Evolutionary conservation across 2,329 filamentous ascomycete species (phyloP), one percentile per base, ranked within the genome.

Genomic region (Diaporthe sp.): DNA sequence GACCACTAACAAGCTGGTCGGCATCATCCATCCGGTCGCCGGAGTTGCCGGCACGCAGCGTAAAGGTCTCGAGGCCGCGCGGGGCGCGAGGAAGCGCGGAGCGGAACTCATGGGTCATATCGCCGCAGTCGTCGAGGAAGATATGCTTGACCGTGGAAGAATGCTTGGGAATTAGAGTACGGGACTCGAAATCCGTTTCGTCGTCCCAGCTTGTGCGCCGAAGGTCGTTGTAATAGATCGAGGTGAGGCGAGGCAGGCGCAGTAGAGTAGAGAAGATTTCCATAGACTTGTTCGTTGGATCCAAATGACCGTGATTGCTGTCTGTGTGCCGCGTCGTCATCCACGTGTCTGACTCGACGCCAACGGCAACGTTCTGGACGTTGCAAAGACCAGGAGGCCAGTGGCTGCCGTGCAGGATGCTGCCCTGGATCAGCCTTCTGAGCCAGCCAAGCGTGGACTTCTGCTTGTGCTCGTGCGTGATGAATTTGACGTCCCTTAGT

Each of bases 261-360:
- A 55, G n/a, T 28, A 55, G 25, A 12, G 51, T 28, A 25, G 51
- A 55, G 51, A 55, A 55, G 2, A 55, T 55, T 55, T 55, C 51
- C 51, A 55, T 55, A 22, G 51, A 55, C 25, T 55, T 28, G 3
- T 55, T 17, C 51, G 51, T 28, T 28, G 12, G n/a, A 25, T 55
- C 51, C n/a, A 55, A 55, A 15, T 12, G 51, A 25, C 7, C 25
- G 28, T 55, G 51, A 28, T 55, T 12, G 51, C 51, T 55, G n/a
- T 28, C n/a, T 55, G 51, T 55, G 51, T 55, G 51, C 25, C 51
- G 25, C 13, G n/a, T 55, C 51, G 51, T 55, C 51, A 55, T 55
- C 51, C 51, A 55, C 51, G 51, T 55, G 51, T 55, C 51, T 55
- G 51, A 55, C 51, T 55, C 51, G 51, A 55, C 51, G n/a, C 51